These are phyloP conservation scores for Trichophyton simii DNA, from an alignment of 2,329 filamentous ascomycete species.

Conservation along the genomic window DNA sequence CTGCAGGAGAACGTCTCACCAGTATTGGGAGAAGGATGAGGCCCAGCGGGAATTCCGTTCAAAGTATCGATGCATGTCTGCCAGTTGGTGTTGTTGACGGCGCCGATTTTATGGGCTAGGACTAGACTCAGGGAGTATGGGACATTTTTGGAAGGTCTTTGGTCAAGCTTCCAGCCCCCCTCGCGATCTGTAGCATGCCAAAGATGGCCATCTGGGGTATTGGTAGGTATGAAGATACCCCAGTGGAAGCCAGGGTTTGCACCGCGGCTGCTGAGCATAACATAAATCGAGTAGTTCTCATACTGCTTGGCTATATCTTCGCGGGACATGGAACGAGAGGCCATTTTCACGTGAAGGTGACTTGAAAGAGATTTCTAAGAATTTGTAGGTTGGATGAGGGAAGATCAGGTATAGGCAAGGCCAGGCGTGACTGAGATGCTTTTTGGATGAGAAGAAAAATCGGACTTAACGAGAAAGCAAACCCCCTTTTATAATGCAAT, in stretches of 20 bases:
- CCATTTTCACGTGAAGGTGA: neutral
- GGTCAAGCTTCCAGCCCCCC: constrained; percentile 9
- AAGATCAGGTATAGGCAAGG: no score
- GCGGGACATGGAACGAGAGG: neutral
- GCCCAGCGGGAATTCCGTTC: neutral
- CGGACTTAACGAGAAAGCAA: no score
- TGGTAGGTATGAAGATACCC: constrained; percentile 9
- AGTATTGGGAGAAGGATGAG: constrained; percentile 5
- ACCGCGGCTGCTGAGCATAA: constrained; percentile 8
- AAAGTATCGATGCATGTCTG: constrained; percentile 2
- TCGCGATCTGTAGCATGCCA: constrained; percentile 10
- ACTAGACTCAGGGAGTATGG: constrained; percentile 8
- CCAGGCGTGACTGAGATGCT: no score
- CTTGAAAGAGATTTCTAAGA: neutral
- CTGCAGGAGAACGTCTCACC: constrained; percentile 5
- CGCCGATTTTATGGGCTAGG: constrained; percentile 5
- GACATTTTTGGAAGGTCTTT: neutral
- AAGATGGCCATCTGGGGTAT: neutral
- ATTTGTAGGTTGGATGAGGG: no score
- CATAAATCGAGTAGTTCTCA: constrained; percentile 10
- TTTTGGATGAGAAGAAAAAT: no score
- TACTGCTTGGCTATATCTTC: constrained; percentile 4
- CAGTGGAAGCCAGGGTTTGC: constrained; percentile 7
- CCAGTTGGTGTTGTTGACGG: neutral
- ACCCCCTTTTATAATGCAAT: no score